Conservation (phyloP, 208 protist genomes). For the Zelonia costaricensis region DNA sequence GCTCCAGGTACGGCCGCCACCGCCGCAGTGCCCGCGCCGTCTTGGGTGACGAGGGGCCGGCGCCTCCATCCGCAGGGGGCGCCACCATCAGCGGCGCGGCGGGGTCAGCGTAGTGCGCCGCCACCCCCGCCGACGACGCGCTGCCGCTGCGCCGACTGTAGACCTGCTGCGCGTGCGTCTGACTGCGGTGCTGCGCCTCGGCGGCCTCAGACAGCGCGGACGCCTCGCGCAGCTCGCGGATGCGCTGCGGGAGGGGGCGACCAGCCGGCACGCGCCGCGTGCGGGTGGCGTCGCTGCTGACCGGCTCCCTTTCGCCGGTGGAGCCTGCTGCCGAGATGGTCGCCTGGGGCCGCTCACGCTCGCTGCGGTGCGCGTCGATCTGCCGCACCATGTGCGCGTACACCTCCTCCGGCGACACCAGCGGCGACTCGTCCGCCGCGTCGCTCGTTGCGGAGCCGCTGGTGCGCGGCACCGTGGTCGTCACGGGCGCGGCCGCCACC, state of each 20-base stretch:
- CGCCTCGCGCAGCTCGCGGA: constrained; percentile 21
- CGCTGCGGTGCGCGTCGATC: constrained; percentile 7
- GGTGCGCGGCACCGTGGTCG: not conserved
- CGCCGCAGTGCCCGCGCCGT: not conserved
- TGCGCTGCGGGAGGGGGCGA: constrained; percentile 2
- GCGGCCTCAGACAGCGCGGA: constrained; percentile 9
- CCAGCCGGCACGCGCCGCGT: not conserved
- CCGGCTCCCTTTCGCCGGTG: not conserved
- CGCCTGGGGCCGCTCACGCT: not conserved
- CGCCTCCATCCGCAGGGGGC: not conserved
- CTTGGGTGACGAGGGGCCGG: not conserved
- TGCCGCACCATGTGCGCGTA: constrained; percentile 25
- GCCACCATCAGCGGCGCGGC: constrained; percentile 6
- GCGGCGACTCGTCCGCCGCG: not conserved
- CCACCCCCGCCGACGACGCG: not conserved
- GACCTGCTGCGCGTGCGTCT: not conserved
- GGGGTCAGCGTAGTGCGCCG: constrained; percentile 9
- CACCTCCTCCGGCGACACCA: constrained; percentile 17
- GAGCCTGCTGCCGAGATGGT: not conserved
- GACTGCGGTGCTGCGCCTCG: constrained; percentile 2
- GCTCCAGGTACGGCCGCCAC: constrained; percentile 33
- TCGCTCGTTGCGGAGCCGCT: not conserved
- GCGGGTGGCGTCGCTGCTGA: not conserved
- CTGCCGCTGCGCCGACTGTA: not conserved
- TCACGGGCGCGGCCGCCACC: constrained; percentile 10